Conservation (phyloP, 176 grass and related monocot species). For the Cenchrus americanus region DNA sequence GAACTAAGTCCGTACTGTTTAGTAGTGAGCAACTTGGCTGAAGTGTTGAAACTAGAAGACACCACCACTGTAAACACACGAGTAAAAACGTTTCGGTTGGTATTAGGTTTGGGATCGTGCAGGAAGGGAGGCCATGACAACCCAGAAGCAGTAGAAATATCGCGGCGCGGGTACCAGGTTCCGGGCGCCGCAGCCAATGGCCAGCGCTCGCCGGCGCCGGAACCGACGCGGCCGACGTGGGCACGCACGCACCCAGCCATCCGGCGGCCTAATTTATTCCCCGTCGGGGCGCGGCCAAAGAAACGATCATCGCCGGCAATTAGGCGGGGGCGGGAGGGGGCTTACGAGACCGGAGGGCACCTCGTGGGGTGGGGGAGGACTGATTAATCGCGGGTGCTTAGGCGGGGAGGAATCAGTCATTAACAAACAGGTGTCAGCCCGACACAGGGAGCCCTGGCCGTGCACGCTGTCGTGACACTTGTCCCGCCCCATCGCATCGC, state of each 20-base stretch:
- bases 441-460: conserved; percentile 41
- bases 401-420: conserved; percentile 21
- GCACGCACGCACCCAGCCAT: conserved; percentile 26
- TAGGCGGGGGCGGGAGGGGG: not conserved
- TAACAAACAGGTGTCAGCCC: conserved; percentile 59
- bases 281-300: too few species aligned
- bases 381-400: not conserved
- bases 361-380: conserved; percentile 17
- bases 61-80: too few species aligned
- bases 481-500: not conserved
- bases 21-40: not conserved
- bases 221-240: conserved; percentile 33
- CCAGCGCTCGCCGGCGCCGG: not conserved
- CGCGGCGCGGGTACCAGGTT: not conserved
- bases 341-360: not conserved
- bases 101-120: too few species aligned
- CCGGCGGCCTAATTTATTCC: not conserved
- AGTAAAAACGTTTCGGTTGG: too few species aligned
- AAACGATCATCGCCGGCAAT: too few species aligned
- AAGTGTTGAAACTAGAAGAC: not conserved
- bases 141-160: not conserved
- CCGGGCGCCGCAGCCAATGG: conserved; percentile 9
- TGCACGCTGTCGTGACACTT: conserved; percentile 61
- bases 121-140: too few species aligned
- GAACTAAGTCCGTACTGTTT: not conserved